A percentile compares a stretch with the other conserved stretches of the same genome.
Conservation (phyloP, 2,329 filamentous ascomycete species). For the Aureobasidium sp. region DNA sequence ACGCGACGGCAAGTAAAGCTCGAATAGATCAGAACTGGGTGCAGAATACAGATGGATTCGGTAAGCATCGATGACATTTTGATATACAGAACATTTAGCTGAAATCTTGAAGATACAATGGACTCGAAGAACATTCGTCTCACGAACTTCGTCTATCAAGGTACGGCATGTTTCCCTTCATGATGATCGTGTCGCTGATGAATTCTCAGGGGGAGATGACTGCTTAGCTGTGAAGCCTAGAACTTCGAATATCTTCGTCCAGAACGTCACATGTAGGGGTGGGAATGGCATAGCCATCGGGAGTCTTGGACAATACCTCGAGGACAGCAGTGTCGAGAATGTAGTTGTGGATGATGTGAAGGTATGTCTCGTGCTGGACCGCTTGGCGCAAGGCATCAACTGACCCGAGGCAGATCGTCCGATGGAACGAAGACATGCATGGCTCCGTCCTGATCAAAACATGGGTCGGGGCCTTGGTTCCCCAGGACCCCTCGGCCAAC, state of each 20-base stretch:
- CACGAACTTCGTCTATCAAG: conserved; percentile 45
- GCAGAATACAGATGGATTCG: conserved; percentile 49
- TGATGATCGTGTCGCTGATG: no score
- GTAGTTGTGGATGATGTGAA: conserved; percentile 39
- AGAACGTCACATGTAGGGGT: conserved; percentile 46
- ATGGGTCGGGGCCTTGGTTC: conserved; percentile 42
- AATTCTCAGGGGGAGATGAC: conserved; percentile 35
- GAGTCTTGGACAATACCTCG: conserved; percentile 46
- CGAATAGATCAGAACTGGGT: conserved; percentile 35
- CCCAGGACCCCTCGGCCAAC: conserved; percentile 25
- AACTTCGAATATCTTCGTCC: conserved; percentile 48
- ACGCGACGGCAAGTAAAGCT: conserved; percentile 43
- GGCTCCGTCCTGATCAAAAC: conserved; percentile 48
- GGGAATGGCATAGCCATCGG: conserved; percentile 47
- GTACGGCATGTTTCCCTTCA: conserved; percentile 21
- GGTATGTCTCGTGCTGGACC: background rate
- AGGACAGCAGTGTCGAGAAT: conserved; percentile 44
- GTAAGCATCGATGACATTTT: conserved; percentile 19
- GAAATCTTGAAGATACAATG: conserved; percentile 38
- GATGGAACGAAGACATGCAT: conserved; percentile 39
- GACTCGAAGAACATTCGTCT: conserved; percentile 42
- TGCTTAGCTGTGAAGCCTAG: conserved; percentile 56
- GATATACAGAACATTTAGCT: background rate
- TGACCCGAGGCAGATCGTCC: conserved; percentile 25
- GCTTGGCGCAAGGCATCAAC: background rate